These are phyloP conservation scores for Camillea tinctor DNA, from an alignment of 2,329 filamentous ascomycete genomes.

Conservation along the genomic window DNA sequence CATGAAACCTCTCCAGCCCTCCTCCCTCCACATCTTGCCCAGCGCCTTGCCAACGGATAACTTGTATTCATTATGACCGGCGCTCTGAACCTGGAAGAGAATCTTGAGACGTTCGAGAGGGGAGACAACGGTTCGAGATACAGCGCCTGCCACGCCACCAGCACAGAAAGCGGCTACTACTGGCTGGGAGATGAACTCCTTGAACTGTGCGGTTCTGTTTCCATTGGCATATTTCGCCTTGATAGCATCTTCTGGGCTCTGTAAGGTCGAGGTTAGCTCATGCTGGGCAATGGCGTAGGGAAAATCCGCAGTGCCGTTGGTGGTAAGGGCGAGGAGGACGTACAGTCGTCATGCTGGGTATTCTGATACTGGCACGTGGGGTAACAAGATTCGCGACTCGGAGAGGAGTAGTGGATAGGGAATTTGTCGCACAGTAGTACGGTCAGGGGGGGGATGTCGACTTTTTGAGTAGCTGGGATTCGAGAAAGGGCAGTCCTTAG, in stretches of 20 bases:
- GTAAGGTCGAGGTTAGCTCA: conserved; percentile 15
- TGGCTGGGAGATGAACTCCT: conserved; percentile 68
- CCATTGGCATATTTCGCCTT: conserved; percentile 32
- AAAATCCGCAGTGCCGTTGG: background rate
- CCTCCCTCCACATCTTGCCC: conserved; percentile 93
- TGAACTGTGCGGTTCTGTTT: conserved; percentile 35
- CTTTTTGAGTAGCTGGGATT: conserved; percentile 14
- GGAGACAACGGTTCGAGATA: conserved; percentile 96
- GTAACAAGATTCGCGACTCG: conserved; percentile 11
- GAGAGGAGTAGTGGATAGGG: conserved; percentile 3
- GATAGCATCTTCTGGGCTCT: conserved; percentile 28
- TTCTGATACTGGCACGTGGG: conserved; percentile 10
- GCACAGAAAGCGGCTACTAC: conserved; percentile 90
- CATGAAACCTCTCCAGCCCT: conserved; percentile 97
- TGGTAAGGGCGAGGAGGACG: conserved; percentile 20
- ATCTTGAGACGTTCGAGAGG: conserved; percentile 96
- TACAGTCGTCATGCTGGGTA: conserved; percentile 39
- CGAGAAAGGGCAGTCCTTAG: background rate
- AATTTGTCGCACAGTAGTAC: conserved; percentile 17
- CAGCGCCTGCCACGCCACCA: conserved; percentile 89
- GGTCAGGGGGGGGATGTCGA: conserved; percentile 10
- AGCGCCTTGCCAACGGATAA: conserved; percentile 86
- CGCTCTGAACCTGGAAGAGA: conserved; percentile 93
- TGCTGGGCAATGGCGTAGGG: conserved; percentile 7
- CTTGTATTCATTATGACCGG: conserved; percentile 87